Evolutionary conservation across 73 alveolate species (phyloP).

Genomic region (Urostyla sp.): DNA sequence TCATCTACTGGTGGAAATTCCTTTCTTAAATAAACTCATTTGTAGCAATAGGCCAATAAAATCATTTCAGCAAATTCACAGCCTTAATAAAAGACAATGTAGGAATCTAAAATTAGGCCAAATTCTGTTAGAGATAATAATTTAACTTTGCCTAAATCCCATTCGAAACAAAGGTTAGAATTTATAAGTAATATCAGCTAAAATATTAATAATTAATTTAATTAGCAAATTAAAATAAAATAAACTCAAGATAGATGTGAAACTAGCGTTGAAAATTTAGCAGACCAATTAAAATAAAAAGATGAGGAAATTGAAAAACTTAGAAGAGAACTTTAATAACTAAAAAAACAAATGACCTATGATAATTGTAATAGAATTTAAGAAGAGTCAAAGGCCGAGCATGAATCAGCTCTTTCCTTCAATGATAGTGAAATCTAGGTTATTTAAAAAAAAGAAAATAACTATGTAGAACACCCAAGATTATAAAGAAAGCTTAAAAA

Average conservation of each 20-base stretch:
- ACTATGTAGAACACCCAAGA: neutral
- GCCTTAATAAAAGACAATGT: too few species aligned
- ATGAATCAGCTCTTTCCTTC: constrained; percentile 1
- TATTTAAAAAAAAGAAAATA: constrained; percentile 12
- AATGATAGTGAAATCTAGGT: neutral
- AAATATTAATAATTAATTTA: too few species aligned
- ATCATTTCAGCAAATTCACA: too few species aligned
- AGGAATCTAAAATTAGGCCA: too few species aligned
- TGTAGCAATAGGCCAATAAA: too few species aligned
- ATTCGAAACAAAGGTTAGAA: too few species aligned
- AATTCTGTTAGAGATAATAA: too few species aligned
- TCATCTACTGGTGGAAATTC: constrained; percentile 52
- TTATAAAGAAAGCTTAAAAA: neutral
- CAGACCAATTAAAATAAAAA: constrained; percentile 25
- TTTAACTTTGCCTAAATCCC: too few species aligned
- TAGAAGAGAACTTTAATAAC: neutral
- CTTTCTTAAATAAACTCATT: too few species aligned
- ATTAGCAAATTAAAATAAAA: too few species aligned
- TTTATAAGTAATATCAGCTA: too few species aligned
- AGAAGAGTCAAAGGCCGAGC: neutral
- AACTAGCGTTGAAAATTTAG: constrained; percentile 17
- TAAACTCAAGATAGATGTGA: too few species aligned
- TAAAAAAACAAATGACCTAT: constrained; percentile 18
- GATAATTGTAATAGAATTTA: neutral
- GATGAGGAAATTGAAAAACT: constrained; percentile 33